phyloP scores from a whole-genome alignment of 2,329 filamentous ascomycete species.

The Ascocoryne sarcoides region DNA sequence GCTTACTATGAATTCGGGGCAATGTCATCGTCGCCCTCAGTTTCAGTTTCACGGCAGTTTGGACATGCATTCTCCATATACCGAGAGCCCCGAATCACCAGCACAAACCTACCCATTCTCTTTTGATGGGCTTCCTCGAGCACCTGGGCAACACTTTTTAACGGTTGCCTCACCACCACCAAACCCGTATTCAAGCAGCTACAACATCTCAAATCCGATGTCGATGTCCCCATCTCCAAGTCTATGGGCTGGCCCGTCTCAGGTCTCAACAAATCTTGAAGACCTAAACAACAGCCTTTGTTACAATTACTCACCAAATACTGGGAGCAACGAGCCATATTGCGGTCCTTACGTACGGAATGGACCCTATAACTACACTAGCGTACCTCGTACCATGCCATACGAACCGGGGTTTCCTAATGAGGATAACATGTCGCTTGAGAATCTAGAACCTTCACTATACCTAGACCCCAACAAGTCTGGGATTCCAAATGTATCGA shows the following conservation, averaged over 20 bases:
- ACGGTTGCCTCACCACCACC: constrained; percentile 9
- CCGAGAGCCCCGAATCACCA: constrained; percentile 10
- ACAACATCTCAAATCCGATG: constrained; percentile 14
- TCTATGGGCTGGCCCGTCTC: constrained; percentile 13
- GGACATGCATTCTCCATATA: constrained; percentile 17
- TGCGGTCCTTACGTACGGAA: constrained; percentile 3
- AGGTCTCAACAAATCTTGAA: constrained; percentile 10
- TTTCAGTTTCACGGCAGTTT: constrained; percentile 18
- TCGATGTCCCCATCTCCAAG: constrained; percentile 14
- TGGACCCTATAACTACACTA: constrained; percentile 7
- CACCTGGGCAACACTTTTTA: constrained; percentile 19
- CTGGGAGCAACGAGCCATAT: constrained; percentile 9
- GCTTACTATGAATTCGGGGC: constrained; percentile 21
- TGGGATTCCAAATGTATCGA: too few species aligned
- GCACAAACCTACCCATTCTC: constrained; percentile 15
- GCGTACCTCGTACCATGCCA: constrained; percentile 14
- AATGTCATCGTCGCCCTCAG: constrained; percentile 17
- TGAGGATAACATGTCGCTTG: constrained; percentile 2
- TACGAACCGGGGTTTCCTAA: constrained; percentile 11
- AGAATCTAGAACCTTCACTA: not conserved
- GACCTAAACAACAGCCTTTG: constrained; percentile 13
- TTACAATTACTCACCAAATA: constrained; percentile 14
- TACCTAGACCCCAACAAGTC: too few species aligned
- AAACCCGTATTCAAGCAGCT: constrained; percentile 12
- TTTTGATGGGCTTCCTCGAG: constrained; percentile 22